Base-by-base conservation (phyloP, 352 stramenopile genomes). In the Globisporangium rhizosaccharum region DNA sequence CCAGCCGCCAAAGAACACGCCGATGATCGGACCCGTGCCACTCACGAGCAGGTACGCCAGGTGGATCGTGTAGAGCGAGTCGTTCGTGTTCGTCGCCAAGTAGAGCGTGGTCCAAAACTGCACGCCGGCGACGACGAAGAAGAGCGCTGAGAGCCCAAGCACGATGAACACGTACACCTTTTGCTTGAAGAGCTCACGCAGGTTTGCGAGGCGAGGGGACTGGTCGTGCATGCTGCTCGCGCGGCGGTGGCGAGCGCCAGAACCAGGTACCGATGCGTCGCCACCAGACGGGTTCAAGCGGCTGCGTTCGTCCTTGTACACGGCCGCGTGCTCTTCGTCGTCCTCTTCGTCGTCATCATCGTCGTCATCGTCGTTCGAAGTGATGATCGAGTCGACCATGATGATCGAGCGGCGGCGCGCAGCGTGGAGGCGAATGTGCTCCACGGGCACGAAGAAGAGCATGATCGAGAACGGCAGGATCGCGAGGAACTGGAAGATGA, bases 31-130 rank as follows among this genome's bases (percentile, higher is more conserved):
- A 0, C 84, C 84, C 6, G 84, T 90, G 49, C 82, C 84, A 44
- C 71, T 86, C 30, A 92, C 82, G 47, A 94, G 46, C 11, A 94
- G 63, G 59, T 92, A 94, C 36, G 82, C 57, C 41, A 78, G 52
- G 56, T 93, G 83, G 63, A 93, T 91, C 52, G 81, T 61, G 71
- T 90, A 89, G 33, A 87, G 67, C 33, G 83, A 92, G 63, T 90
- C 83, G 20, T 73, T 55, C 15, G 81, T 90, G 65, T 92, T 92
- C 25, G 82, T 92, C 55, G 82, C 83, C 51, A 94, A 70, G 61
- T 88, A 93, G 26, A 90, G 71, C 57, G 84, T 94, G 9, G 84
- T 90, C 84, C 84, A 94, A 65, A 90, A 92, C 58, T 94, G 84
- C 48, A 94, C 68, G 23, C 82, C 82, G 0, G 84, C 75, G 23